Conservation (phyloP, 331 rosid genomes). For the Malus hybrid region DNA sequence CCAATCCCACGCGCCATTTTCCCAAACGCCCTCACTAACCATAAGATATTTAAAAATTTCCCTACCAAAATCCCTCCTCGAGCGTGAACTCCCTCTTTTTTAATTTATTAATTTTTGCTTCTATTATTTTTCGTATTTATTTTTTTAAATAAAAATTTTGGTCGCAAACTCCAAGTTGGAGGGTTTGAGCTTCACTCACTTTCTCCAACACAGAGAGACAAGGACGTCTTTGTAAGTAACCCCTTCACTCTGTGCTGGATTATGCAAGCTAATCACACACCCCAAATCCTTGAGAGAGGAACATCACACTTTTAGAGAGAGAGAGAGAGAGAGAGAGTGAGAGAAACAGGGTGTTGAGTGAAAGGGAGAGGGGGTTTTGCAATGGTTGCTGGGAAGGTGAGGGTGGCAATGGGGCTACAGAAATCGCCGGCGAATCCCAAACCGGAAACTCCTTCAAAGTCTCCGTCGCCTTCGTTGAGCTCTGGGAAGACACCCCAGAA, state of each 20-base stretch:
- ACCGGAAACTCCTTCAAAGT: slow-evolving; percentile 30
- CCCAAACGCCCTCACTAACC: neutral
- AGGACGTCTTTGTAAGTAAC: slow-evolving; percentile 27
- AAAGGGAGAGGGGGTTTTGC: neutral
- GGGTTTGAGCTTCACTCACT: neutral
- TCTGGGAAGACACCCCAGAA: slow-evolving; percentile 56
- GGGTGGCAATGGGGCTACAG: slow-evolving; percentile 71
- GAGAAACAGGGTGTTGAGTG: neutral
- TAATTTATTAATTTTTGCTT: neutral
- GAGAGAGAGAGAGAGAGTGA: neutral
- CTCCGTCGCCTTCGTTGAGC: slow-evolving; percentile 45
- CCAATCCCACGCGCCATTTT: neutral
- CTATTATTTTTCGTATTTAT: neutral
- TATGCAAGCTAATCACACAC: neutral
- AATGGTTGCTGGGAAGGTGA: slow-evolving; percentile 90
- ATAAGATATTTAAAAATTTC: neutral
- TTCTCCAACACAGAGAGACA: slow-evolving; percentile 31
- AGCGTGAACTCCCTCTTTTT: neutral
- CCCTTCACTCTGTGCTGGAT: slow-evolving; percentile 3
- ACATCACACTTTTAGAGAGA: slow-evolving; percentile 6
- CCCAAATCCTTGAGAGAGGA: neutral
- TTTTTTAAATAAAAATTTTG: neutral
- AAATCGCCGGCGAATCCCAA: slow-evolving; percentile 53
- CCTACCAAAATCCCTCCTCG: neutral
- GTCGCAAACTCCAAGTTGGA: slow-evolving; percentile 1